phyloP scores from a whole-genome alignment of 192 early-diverging fungal genomes.

The Rhizophagus prolifer region DNA sequence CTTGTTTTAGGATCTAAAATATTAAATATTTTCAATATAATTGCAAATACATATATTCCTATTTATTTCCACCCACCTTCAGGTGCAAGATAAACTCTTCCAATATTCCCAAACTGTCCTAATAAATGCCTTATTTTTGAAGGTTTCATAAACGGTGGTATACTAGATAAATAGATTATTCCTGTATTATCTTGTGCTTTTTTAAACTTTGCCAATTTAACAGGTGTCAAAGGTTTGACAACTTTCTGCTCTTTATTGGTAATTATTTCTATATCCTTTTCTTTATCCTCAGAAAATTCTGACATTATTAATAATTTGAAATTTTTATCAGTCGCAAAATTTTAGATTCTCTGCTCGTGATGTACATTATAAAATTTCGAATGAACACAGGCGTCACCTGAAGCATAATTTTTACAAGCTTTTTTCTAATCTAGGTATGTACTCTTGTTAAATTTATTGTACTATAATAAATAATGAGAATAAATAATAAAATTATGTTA shows the following conservation, averaged over 20 bases:
- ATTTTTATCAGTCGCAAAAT: neutral
- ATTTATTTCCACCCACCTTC: constrained; percentile 57
- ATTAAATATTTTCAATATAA: neutral
- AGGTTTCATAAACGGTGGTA: constrained; percentile 95
- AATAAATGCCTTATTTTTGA: constrained; percentile 77
- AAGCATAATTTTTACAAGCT: no score
- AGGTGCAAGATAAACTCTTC: constrained; percentile 81
- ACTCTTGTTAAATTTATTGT: neutral
- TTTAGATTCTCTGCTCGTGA: no score
- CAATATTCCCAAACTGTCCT: constrained; percentile 70
- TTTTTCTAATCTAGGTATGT: no score
- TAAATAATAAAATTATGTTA: neutral
- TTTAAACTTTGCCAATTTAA: constrained; percentile 63
- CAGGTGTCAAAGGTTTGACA: constrained; percentile 61
- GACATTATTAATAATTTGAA: neutral
- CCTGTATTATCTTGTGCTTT: constrained; percentile 73
- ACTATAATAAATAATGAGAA: neutral
- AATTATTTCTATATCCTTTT: neutral
- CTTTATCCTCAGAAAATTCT: neutral
- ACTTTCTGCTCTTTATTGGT: constrained; percentile 18
- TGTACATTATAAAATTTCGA: no score
- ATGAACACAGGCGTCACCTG: no score
- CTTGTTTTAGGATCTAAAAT: constrained; percentile 65
- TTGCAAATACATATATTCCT: neutral
- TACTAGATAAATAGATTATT: constrained; percentile 84